Percentiles rank a stretch among this genome's conserved stretches.
Conservation (phyloP, 805 yeast species). For the Schizosaccharomyces japonicus region DNA sequence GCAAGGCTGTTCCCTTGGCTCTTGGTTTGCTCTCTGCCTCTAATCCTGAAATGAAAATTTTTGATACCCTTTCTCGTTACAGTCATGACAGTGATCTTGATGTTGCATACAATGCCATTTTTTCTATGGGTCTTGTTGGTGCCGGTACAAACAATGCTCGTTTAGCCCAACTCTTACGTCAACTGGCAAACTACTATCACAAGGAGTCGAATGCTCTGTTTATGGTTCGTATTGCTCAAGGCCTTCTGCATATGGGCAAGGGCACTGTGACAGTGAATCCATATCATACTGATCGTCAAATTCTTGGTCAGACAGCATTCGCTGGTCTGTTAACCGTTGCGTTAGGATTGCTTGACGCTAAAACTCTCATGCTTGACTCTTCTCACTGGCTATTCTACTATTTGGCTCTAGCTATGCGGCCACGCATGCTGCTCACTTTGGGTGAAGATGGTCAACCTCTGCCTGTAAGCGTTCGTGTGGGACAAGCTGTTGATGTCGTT, state of each 20-base stretch:
- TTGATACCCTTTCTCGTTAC: slow-evolving; percentile 83
- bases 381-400: slow-evolving; percentile 63
- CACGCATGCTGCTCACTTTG: slow-evolving; percentile 78
- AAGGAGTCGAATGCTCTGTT: slow-evolving; percentile 77
- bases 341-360: slow-evolving; percentile 68
- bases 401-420: slow-evolving; percentile 70
- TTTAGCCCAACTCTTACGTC: slow-evolving; percentile 82
- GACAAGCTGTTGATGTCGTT: slow-evolving; percentile 95
- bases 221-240: slow-evolving; percentile 86
- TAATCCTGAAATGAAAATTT: slow-evolving; percentile 88
- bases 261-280: slow-evolving; percentile 82
- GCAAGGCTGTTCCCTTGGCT: slow-evolving; percentile 92
- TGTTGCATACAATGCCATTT: slow-evolving; percentile 84
- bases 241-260: slow-evolving; percentile 82
- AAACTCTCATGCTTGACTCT: slow-evolving; percentile 45
- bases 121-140: slow-evolving; percentile 93
- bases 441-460: slow-evolving; percentile 77
- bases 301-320: slow-evolving; percentile 64
- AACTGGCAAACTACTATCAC: slow-evolving; percentile 76
- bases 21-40: slow-evolving; percentile 86
- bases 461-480: slow-evolving; percentile 90
- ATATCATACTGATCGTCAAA: slow-evolving; percentile 68
- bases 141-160: slow-evolving; percentile 98
- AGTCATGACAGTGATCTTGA: slow-evolving; percentile 88
- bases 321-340: slow-evolving; percentile 73